A percentile compares a stretch with the other conserved stretches of the same genome.
Evolutionary conservation across 805 yeast genomes (phyloP).

Genomic region (Cyberlindnera euphorbiae): DNA sequence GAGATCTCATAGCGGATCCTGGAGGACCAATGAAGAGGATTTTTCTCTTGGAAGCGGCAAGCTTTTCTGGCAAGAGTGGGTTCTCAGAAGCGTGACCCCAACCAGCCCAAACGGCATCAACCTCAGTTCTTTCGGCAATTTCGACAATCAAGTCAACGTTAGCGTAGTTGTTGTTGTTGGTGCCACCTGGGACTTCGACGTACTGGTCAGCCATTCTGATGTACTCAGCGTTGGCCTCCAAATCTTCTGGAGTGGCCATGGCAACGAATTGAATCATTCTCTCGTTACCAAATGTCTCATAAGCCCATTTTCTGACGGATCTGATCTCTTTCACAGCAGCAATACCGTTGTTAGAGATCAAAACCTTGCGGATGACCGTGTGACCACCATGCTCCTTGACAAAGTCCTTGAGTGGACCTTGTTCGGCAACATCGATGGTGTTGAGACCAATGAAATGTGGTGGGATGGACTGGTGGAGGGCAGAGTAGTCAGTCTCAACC

Average conservation of each 20-base stretch:
- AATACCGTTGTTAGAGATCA: slow-evolving; percentile 98
- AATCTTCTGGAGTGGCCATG: slow-evolving; percentile 99
- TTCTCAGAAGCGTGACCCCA: slow-evolving; percentile 99
- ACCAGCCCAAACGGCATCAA: slow-evolving; percentile 99
- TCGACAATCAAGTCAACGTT: slow-evolving; percentile 97
- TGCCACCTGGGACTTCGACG: slow-evolving; percentile 98
- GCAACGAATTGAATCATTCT: slow-evolving; percentile 90
- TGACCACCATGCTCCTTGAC: slow-evolving; percentile 88
- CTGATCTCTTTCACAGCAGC: slow-evolving; percentile 99
- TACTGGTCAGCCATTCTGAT: slow-evolving; percentile 99
- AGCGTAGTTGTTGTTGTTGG: slow-evolving; percentile 97
- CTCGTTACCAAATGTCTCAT: slow-evolving; percentile 97
- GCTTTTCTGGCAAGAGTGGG: slow-evolving; percentile 86
- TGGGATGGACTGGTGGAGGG: slow-evolving; percentile 45
- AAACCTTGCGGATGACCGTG: slow-evolving; percentile 81
- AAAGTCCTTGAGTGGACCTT: slow-evolving; percentile 75
- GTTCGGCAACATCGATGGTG: slow-evolving; percentile 70
- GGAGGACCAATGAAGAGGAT: slow-evolving; percentile 98
- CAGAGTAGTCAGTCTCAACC: slow-evolving; percentile 28
- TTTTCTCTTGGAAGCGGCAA: slow-evolving; percentile 88
- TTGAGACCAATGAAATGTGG: slow-evolving; percentile 79
- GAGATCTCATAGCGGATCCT: slow-evolving; percentile 98
- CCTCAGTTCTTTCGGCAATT: slow-evolving; percentile 92
- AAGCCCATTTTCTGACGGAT: slow-evolving; percentile 97
- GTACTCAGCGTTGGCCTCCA: slow-evolving; percentile 94